These are phyloP conservation scores for Arthroderma sp. DNA, from an alignment of 2,329 filamentous ascomycete species.

Conservation along the genomic window DNA sequence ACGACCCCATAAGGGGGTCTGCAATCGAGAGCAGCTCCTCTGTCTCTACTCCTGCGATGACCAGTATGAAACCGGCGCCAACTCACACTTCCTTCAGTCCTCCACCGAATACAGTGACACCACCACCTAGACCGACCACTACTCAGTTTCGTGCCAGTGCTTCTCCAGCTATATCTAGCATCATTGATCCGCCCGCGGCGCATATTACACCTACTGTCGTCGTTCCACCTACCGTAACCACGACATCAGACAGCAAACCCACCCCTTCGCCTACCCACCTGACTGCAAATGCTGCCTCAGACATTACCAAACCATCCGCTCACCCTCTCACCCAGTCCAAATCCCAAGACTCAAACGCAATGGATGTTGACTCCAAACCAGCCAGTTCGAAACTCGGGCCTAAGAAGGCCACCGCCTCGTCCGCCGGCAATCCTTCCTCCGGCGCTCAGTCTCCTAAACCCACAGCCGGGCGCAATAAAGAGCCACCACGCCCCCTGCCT, in stretches of 20 bases:
- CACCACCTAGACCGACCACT: slow-evolving; percentile 40
- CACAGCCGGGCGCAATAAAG: slow-evolving; percentile 32
- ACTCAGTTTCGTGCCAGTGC: slow-evolving; percentile 57
- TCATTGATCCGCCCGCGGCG: slow-evolving; percentile 58
- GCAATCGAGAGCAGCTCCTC: slow-evolving; percentile 37
- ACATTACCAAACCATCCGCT: background rate
- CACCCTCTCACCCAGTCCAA: slow-evolving; percentile 6
- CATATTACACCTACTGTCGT: slow-evolving; percentile 10
- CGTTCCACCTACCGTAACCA: background rate
- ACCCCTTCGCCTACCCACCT: background rate
- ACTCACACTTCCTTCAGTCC: slow-evolving; percentile 31
- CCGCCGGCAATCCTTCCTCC: slow-evolving; percentile 39
- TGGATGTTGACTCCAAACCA: slow-evolving; percentile 23
- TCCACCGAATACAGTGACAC: slow-evolving; percentile 37
- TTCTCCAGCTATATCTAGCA: slow-evolving; percentile 81
- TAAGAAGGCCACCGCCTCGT: slow-evolving; percentile 24
- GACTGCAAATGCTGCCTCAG: background rate
- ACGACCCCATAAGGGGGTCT: slow-evolving; percentile 77
- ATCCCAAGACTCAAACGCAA: slow-evolving; percentile 18
- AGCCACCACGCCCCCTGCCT: slow-evolving; percentile 44
- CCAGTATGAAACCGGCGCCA: slow-evolving; percentile 49
- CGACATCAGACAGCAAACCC: background rate
- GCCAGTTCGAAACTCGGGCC: slow-evolving; percentile 14
- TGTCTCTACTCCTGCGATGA: slow-evolving; percentile 29
- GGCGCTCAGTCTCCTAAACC: slow-evolving; percentile 46